These are phyloP conservation scores for Penicillium sp. DNA, from an alignment of 2,329 filamentous ascomycete species.

Conservation along the genomic window DNA sequence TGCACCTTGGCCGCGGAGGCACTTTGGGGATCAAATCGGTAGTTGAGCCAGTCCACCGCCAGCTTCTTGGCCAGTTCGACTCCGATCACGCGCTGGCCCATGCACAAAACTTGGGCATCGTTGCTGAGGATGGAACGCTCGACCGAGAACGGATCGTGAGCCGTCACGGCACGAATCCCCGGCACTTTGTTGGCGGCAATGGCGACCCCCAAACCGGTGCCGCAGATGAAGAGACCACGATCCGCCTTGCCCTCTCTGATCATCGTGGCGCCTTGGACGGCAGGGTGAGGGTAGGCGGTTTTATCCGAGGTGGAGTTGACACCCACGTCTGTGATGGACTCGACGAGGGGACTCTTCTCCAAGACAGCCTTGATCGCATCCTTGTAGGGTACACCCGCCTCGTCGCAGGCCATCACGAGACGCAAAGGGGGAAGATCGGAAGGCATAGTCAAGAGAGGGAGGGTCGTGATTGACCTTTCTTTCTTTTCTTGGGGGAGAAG, in stretches of 20 bases:
- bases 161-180: constrained; percentile 79
- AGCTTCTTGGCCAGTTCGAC: constrained; percentile 72
- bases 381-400: constrained; percentile 74
- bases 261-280: constrained; percentile 61
- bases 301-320: constrained; percentile 62
- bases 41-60: constrained; percentile 77
- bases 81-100: constrained; percentile 78
- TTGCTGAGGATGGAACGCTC: constrained; percentile 77
- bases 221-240: constrained; percentile 72
- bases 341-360: constrained; percentile 59
- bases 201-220: constrained; percentile 79
- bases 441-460: constrained; percentile 23
- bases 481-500: too few species aligned
- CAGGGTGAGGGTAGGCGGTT: constrained; percentile 74
- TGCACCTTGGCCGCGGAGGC: constrained; percentile 57
- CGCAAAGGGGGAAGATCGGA: constrained; percentile 42
- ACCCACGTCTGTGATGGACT: constrained; percentile 67
- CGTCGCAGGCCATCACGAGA: constrained; percentile 60
- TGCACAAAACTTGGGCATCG: constrained; percentile 79
- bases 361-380: constrained; percentile 69
- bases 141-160: constrained; percentile 79
- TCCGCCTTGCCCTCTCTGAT: constrained; percentile 54
- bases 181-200: constrained; percentile 86
- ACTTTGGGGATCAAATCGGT: constrained; percentile 66
- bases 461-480: not conserved